phyloP scores from a whole-genome alignment of 2,329 filamentous ascomycete genomes.

The Aspergillus proliferans region DNA sequence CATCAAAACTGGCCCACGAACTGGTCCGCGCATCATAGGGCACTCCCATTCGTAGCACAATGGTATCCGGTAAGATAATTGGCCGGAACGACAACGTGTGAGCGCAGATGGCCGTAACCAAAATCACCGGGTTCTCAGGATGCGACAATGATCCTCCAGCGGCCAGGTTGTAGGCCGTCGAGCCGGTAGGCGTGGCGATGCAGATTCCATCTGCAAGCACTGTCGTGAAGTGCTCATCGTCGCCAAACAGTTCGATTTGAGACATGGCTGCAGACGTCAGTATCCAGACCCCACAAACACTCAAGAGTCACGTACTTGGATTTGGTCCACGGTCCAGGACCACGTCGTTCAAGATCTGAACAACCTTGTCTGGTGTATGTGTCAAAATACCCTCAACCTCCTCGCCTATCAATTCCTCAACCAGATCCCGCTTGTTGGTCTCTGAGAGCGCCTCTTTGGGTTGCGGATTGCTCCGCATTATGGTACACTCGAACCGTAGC shows the following conservation, averaged over 20 bases:
- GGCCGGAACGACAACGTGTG: conserved; percentile 92
- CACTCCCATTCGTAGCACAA: conserved; percentile 87
- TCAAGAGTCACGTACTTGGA: conserved; percentile 58
- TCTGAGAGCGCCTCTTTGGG: conserved; percentile 19
- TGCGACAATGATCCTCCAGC: conserved; percentile 94
- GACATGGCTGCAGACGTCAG: conserved; percentile 64
- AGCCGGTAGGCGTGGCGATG: conserved; percentile 89
- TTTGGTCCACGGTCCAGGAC: conserved; percentile 92
- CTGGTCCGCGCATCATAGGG: conserved; percentile 84
- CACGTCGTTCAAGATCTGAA: conserved; percentile 93
- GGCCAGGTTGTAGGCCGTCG: conserved; percentile 90
- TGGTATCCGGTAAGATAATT: conserved; percentile 94
- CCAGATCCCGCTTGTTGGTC: conserved; percentile 57
- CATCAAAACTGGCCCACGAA: conserved; percentile 98
- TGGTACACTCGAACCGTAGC: conserved; percentile 83
- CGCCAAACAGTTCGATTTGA: conserved; percentile 83
- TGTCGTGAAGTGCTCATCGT: conserved; percentile 92
- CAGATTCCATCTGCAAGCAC: conserved; percentile 89
- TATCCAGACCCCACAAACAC: background rate
- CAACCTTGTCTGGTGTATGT: conserved; percentile 75
- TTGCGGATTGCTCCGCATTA: conserved; percentile 62
- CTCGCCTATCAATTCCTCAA: conserved; percentile 85
- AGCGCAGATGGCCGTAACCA: conserved; percentile 88
- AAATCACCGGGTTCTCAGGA: conserved; percentile 92
- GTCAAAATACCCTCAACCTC: conserved; percentile 78